phyloP scores from a whole-genome alignment of 306 rosid genomes.

The Pterocarpus santalinus region DNA sequence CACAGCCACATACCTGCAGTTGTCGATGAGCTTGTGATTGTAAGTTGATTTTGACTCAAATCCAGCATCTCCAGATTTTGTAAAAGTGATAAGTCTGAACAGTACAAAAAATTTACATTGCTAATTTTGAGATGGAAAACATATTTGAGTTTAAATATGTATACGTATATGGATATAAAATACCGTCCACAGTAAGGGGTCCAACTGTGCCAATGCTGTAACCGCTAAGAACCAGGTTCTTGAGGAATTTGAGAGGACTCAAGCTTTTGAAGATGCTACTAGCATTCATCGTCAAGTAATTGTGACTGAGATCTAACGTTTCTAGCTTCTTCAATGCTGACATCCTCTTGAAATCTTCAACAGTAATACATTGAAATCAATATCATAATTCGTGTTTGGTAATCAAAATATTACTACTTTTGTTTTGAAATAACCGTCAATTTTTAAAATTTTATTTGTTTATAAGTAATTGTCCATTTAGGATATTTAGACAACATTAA shows the following conservation, averaged over 20 bases:
- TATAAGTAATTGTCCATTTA: too few relatives aligned
- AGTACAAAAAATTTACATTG: background rate
- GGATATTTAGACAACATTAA: too few relatives aligned
- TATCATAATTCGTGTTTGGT: too few relatives aligned
- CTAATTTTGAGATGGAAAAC: too few relatives aligned
- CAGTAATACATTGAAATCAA: background rate
- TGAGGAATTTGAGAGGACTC: background rate
- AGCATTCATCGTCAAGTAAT: background rate
- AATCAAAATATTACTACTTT: too few relatives aligned
- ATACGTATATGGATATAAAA: background rate
- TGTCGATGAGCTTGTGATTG: background rate
- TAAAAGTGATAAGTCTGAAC: constrained; percentile 10
- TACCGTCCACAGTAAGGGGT: background rate
- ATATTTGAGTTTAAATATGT: too few relatives aligned
- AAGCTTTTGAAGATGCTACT: background rate
- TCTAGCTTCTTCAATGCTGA: background rate
- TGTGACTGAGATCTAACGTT: background rate
- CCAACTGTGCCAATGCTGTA: background rate
- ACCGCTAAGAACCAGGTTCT: background rate
- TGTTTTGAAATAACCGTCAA: too few relatives aligned
- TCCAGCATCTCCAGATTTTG: constrained; percentile 9
- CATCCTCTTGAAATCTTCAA: constrained; percentile 2
- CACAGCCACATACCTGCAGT: background rate
- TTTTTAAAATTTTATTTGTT: too few relatives aligned
- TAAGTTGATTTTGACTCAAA: background rate